Percentiles rank a stretch among this genome's conserved stretches.
Evolutionary conservation across 108 stramenopile genomes (phyloP).

Genomic region (Skeletonema grethae): DNA sequence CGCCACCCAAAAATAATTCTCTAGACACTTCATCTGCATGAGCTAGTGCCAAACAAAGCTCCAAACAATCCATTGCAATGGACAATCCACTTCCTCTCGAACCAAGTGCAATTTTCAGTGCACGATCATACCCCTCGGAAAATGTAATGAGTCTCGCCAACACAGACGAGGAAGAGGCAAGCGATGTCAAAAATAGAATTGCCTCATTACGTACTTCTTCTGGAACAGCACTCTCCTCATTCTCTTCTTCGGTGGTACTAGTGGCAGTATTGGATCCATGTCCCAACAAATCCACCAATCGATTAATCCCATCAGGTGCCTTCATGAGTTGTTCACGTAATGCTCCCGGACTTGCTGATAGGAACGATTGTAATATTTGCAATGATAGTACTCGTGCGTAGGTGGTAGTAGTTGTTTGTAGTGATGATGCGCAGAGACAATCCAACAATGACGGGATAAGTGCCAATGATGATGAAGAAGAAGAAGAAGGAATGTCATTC

Average conservation of each 20-base stretch:
- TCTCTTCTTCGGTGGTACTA: neutral
- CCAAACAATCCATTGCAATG: conserved; percentile 59
- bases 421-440: conserved; percentile 40
- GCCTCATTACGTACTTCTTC: conserved; percentile 77
- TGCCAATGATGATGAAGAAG: neutral
- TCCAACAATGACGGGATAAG: conserved; percentile 55
- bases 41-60: conserved; percentile 53
- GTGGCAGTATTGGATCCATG: conserved; percentile 2
- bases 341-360: conserved; percentile 33
- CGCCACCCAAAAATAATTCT: conserved; percentile 52
- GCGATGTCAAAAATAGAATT: conserved; percentile 53
- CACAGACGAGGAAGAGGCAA: conserved; percentile 52
- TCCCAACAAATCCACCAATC: conserved; percentile 68
- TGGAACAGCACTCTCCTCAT: conserved; percentile 12
- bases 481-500: neutral
- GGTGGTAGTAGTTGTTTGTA: neutral
- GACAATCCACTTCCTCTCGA: conserved; percentile 51
- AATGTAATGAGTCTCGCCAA: conserved; percentile 75
- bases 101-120: conserved; percentile 55
- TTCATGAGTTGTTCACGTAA: conserved; percentile 65
- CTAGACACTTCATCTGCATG: conserved; percentile 61
- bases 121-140: conserved; percentile 59
- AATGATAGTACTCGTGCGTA: conserved; percentile 73
- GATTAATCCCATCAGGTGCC: conserved; percentile 81
- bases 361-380: conserved; percentile 52